Evolutionary conservation across 2,329 filamentous ascomycete species (phyloP).

Genomic region (Aspergillus sp.): DNA sequence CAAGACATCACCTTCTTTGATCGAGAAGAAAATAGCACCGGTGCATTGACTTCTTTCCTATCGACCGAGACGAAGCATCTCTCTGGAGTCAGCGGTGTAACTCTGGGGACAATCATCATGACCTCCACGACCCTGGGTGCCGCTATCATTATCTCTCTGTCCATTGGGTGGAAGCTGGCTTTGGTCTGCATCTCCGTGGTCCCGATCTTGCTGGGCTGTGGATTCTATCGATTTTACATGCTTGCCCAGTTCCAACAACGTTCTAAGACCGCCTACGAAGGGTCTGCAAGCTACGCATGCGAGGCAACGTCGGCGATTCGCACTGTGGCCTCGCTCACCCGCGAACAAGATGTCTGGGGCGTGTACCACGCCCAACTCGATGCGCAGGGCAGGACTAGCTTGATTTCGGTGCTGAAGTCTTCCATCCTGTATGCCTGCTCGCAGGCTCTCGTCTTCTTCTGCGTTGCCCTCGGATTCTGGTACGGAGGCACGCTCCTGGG

Average conservation of each 20-base stretch:
- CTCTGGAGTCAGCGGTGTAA: conserved; percentile 82
- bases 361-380: conserved; percentile 69
- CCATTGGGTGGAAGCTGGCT: conserved; percentile 83
- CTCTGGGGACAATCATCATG: conserved; percentile 80
- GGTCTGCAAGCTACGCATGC: conserved; percentile 82
- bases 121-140: conserved; percentile 76
- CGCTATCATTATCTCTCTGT: conserved; percentile 68
- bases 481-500: conserved; percentile 79
- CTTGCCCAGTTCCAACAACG: conserved; percentile 75
- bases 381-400: conserved; percentile 64
- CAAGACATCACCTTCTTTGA: conserved; percentile 95
- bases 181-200: conserved; percentile 78
- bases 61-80: conserved; percentile 88
- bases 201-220: conserved; percentile 73
- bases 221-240: conserved; percentile 87
- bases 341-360: conserved; percentile 75
- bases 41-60: conserved; percentile 82
- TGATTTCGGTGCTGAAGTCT: conserved; percentile 73
- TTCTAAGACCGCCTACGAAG: conserved; percentile 75
- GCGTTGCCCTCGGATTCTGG: conserved; percentile 88
- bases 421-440: conserved; percentile 79
- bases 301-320: conserved; percentile 93
- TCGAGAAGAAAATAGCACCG: conserved; percentile 81
- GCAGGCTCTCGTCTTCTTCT: conserved; percentile 80
- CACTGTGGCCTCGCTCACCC: conserved; percentile 86